These are phyloP conservation scores for Boletus austroedulis DNA, from an alignment of 1,284 basidiomycete species.

Conservation along the genomic window DNA sequence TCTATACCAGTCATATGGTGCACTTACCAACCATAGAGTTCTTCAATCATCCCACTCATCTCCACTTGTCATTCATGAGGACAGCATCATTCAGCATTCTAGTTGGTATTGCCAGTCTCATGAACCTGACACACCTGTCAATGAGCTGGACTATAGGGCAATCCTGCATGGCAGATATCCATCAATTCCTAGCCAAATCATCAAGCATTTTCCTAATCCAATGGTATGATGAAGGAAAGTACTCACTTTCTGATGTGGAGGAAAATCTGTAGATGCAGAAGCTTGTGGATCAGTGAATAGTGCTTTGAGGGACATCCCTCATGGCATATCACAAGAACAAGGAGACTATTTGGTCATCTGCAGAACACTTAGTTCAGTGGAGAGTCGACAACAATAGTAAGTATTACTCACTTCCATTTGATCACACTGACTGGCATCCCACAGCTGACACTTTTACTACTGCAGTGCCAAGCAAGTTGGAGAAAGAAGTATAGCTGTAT, in stretches of 20 bases:
- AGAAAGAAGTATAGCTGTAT: too few species aligned
- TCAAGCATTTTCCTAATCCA: neutral
- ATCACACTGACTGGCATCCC: neutral
- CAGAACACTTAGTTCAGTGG: neutral
- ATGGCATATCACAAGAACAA: neutral
- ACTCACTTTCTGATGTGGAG: too few species aligned
- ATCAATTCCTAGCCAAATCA: neutral
- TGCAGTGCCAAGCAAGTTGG: neutral
- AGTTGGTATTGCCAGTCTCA: neutral
- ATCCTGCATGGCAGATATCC: neutral
- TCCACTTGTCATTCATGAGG: neutral
- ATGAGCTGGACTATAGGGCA: neutral
- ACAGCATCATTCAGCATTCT: neutral
- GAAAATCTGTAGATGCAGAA: too few species aligned
- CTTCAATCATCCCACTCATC: neutral
- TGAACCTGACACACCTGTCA: neutral
- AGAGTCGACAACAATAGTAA: neutral
- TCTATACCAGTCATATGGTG: neutral
- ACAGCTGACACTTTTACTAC: neutral
- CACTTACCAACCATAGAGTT: neutral
- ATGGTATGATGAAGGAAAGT: neutral
- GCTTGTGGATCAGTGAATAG: too few species aligned
- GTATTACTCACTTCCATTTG: neutral
- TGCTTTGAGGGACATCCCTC: too few species aligned
- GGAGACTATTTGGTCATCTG: neutral